Base-by-base conservation (phyloP, 129 eudicot species). In the Flaveria ramosissima region DNA sequence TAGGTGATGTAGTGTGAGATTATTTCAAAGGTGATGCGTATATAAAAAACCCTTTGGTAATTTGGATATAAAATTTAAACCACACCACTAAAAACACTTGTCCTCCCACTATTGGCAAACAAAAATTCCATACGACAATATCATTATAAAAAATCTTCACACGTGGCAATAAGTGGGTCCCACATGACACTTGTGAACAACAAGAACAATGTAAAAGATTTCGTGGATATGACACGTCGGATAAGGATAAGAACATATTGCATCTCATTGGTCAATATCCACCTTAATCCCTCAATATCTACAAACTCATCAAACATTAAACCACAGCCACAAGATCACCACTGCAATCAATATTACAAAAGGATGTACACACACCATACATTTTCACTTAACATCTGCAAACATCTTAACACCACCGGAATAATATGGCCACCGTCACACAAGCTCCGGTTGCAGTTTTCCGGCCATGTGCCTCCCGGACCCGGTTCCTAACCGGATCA, bases 381-480 rank as follows among this genome's bases (percentile, higher is more conserved):
- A 83, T 77, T 57, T 73, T 83, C 80, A 75, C 4, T 20, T 50
- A 56, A 67, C 68, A 71, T 13, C 77, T 59, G 32, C 65, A 59
- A 19, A 41, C 47, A 39, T 52, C 32, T 9, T 59, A 14, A 59
- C 65, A 59, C 6, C 39, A 23, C 76, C 71, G 41, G 77, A 75
- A 68, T 71, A 17, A 4, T 14, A 92, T 93, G 98, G 96, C 95
- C 53, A 75, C 96, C 6, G 93, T 89, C 77, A 86, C 98, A 60
- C 98, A 93, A 77, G 88, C 95, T 51, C 86, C 94, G 7, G 82
- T 86, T 26, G 94, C 95, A 8, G 89, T 77, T 47, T 82, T 90
- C 82, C 84, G 95, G 84, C 95, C 98, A 15, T 82, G 85, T 53
- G 74, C 84, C 21, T 70, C 87, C 1, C 78, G 73, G 46, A 68